phyloP scores from a whole-genome alignment of 306 rosid genomes.

The Castanopsis chinensis region DNA sequence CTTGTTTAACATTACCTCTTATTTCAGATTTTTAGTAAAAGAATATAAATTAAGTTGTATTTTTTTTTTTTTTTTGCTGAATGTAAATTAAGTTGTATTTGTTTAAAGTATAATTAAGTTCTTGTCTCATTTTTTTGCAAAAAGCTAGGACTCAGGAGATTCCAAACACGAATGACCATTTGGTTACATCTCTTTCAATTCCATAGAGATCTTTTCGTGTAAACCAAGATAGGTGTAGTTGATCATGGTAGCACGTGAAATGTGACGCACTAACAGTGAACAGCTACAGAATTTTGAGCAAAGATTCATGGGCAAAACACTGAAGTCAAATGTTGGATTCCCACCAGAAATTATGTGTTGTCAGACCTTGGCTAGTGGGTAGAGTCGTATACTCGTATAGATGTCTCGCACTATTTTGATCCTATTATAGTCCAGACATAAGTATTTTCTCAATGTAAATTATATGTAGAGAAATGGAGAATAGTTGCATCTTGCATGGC shows the following conservation, averaged over 20 bases:
- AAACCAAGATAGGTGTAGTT: neutral
- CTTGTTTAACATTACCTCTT: too few species aligned
- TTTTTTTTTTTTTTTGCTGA: too few species aligned
- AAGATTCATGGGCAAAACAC: conserved; percentile 16
- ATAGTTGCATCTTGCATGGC: conserved; percentile 46
- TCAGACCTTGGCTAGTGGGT: conserved; percentile 17
- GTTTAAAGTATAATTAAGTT: too few species aligned
- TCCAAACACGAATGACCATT: too few species aligned
- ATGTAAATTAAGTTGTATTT: too few species aligned
- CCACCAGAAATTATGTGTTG: conserved; percentile 37
- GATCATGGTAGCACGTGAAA: conserved; percentile 7
- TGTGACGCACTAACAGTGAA: conserved; percentile 7
- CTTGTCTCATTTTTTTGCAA: too few species aligned
- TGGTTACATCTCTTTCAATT: neutral
- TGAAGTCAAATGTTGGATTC: conserved; percentile 36
- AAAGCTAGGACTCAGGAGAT: too few species aligned
- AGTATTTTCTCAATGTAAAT: neutral
- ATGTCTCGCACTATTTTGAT: neutral
- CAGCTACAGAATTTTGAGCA: neutral
- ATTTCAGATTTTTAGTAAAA: too few species aligned
- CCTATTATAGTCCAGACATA: neutral
- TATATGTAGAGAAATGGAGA: neutral
- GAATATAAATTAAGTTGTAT: too few species aligned
- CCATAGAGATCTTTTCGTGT: neutral
- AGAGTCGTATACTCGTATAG: neutral